Conservation (phyloP, 2,329 filamentous ascomycete species). For the Leptosphaerulina australis region DNA sequence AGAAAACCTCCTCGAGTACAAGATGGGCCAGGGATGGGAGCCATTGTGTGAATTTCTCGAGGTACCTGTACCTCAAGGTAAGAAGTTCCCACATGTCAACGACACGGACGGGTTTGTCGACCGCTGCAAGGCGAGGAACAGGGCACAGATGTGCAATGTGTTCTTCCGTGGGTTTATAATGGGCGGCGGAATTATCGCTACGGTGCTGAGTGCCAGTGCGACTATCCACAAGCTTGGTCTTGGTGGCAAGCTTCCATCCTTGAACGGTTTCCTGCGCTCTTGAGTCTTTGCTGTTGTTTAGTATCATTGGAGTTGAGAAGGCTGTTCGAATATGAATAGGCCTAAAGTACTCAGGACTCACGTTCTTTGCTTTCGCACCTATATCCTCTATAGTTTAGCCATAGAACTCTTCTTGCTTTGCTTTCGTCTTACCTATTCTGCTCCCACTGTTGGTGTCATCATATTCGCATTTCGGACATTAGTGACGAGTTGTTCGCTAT, state of each 20-base stretch:
- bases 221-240: constrained; percentile 9
- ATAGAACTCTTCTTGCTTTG: not conserved
- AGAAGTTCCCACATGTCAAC: constrained; percentile 28
- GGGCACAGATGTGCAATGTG: constrained; percentile 63
- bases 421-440: not conserved
- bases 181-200: constrained; percentile 9
- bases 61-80: constrained; percentile 33
- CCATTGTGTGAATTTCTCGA: constrained; percentile 39
- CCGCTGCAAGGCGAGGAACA: constrained; percentile 59
- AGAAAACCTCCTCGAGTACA: constrained; percentile 55
- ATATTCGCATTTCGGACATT: not conserved
- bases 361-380: not conserved
- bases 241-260: constrained; percentile 5
- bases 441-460: not conserved
- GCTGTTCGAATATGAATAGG: too few relatives aligned
- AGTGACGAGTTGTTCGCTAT: too few relatives aligned
- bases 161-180: constrained; percentile 24
- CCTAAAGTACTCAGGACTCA: not conserved
- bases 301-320: not conserved
- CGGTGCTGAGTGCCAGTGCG: constrained; percentile 10
- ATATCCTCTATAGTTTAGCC: constrained; percentile 2
- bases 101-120: constrained; percentile 56
- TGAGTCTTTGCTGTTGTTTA: not conserved
- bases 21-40: constrained; percentile 29
- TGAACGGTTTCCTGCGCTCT: constrained; percentile 4